Evolutionary conservation across 306 rosid species (phyloP).

Genomic region (Comarum palustre): DNA sequence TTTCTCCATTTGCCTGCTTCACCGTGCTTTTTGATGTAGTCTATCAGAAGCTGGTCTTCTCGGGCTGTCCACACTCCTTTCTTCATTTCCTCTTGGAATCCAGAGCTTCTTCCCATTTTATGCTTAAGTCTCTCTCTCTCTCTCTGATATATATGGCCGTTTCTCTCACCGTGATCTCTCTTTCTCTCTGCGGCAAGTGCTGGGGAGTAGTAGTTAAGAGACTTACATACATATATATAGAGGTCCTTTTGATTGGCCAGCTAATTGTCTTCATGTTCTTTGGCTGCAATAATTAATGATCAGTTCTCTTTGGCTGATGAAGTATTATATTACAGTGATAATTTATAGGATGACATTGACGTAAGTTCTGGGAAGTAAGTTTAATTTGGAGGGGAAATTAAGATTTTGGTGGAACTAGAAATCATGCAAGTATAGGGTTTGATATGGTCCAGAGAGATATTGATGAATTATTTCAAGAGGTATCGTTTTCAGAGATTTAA

Average conservation of each 20-base stretch:
- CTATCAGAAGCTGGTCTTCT: slow-evolving; percentile 36
- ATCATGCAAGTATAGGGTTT: too few relatives aligned
- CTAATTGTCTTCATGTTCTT: neutral
- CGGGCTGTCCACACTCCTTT: slow-evolving; percentile 42
- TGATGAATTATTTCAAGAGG: too few relatives aligned
- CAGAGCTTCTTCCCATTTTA: slow-evolving; percentile 23
- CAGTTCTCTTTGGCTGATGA: neutral
- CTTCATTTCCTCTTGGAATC: slow-evolving; percentile 15
- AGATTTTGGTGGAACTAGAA: too few relatives aligned
- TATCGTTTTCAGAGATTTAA: neutral
- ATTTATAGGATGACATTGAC: too few relatives aligned
- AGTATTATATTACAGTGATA: neutral
- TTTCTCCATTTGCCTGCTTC: slow-evolving; percentile 50
- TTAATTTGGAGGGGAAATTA: too few relatives aligned
- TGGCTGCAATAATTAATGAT: neutral
- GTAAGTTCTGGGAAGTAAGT: too few relatives aligned
- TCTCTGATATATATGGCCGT: too few relatives aligned
- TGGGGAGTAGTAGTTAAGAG: neutral
- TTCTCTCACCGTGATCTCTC: neutral
- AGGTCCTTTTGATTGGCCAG: neutral
- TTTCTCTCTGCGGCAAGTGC: neutral
- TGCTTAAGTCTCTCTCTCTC: neutral
- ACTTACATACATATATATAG: neutral
- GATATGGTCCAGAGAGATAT: too few relatives aligned
- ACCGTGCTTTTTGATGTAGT: slow-evolving; percentile 34